phyloP scores from a whole-genome alignment of 1,284 basidiomycete genomes.

The Pseudozyma pruni region DNA sequence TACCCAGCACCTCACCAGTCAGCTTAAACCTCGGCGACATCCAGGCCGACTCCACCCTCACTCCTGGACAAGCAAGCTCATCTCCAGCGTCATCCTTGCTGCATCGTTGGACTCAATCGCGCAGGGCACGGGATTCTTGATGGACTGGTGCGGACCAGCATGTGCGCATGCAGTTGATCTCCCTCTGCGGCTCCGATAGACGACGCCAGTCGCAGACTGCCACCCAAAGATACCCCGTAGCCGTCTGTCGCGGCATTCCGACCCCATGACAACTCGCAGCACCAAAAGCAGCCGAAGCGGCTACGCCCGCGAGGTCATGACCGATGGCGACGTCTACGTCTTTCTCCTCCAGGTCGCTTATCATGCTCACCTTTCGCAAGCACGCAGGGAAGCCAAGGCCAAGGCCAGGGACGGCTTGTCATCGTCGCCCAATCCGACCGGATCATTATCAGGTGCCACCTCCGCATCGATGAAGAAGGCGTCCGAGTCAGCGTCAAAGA shows the following conservation, averaged over 20 bases:
- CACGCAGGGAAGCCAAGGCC: conserved; percentile 35
- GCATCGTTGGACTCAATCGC: too few relatives aligned
- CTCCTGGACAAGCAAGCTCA: too few relatives aligned
- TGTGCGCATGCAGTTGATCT: too few relatives aligned
- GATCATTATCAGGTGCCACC: conserved; percentile 2
- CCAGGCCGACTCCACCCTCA: too few relatives aligned
- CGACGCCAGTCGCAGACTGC: not conserved
- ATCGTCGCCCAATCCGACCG: conserved; percentile 6
- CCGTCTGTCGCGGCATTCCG: not conserved
- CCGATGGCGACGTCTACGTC: conserved; percentile 65
- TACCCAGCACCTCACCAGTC: too few relatives aligned
- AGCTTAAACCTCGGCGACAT: too few relatives aligned
- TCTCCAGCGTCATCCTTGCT: too few relatives aligned
- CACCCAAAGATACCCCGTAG: not conserved
- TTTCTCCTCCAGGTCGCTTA: conserved; percentile 63
- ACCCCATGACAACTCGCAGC: conserved; percentile 55
- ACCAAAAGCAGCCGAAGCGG: conserved; percentile 45
- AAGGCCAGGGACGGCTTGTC: conserved; percentile 27
- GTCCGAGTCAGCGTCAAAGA: conserved; percentile 19
- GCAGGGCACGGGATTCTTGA: too few relatives aligned
- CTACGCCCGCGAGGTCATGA: conserved; percentile 43
- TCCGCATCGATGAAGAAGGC: conserved; percentile 28
- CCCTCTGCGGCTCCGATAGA: too few relatives aligned
- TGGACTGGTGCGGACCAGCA: too few relatives aligned
- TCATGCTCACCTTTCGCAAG: conserved; percentile 35